Evolutionary conservation across 2,329 filamentous ascomycete genomes (phyloP), one percentile per base, ranked within the genome.

Genomic region (Stachybotrys chlorohalonatus): DNA sequence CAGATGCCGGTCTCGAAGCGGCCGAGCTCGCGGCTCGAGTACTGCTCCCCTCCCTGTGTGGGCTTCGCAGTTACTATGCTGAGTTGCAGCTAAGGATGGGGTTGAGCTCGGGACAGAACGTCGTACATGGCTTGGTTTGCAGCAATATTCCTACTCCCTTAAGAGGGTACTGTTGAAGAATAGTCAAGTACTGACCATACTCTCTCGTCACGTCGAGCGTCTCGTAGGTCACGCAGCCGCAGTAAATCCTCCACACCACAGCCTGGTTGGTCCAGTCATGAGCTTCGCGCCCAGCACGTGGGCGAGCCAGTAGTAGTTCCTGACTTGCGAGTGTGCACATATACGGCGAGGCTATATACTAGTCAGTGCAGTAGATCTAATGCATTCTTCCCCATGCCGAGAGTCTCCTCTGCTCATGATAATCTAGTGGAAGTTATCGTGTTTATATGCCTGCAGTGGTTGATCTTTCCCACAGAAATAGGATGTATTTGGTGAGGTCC

Each of bases 121-220:
- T n/a, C n/a, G n/a, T n/a, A n/a, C n/a, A n/a, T n/a, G n/a, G n/a
- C n/a, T n/a, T n/a, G n/a, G n/a, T n/a, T n/a, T n/a, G n/a, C n/a
- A n/a, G n/a, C n/a, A n/a, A n/a, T n/a, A n/a, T n/a, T n/a, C n/a
- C n/a, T n/a, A n/a, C n/a, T n/a, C n/a, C n/a, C n/a, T n/a, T n/a
- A n/a, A 11, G 36, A 39, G 36, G 7, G 7, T 7, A 11, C 36
- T 39, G 36, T 39, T 7, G 36, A 7, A 39, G 36, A 49, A 49
- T n/a, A n/a, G n/a, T n/a, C 13, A 6, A 49, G 30, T n/a, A 62
- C 60, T 45, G 47, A 66, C 63, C 63, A 51, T 68, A 67, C 53
- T 64, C 61, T 49, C 63, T 50, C 47, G 53, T 59, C 9, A 64
- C 60, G n/a, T 67, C 59, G 39, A 60, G 60, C 31, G 64, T 53